Conservation (phyloP, 208 protist species). For the Acanthamoeba royreba region DNA sequence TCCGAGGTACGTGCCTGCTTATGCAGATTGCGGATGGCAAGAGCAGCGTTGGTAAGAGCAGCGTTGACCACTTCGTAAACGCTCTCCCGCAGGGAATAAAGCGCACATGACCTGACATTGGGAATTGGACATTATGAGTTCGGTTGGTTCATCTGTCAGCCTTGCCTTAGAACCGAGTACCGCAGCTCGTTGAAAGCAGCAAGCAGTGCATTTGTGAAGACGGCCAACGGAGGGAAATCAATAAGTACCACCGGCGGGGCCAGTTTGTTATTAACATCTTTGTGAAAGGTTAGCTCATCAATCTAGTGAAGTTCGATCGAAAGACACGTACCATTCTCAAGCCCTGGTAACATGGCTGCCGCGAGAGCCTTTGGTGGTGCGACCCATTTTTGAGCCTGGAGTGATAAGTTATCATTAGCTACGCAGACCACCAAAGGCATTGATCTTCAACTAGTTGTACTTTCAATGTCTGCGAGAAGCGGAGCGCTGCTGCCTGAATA, state of each 20-base stretch:
- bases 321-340: background rate
- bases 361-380: background rate
- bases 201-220: background rate
- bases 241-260: constrained; percentile 4
- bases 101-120: background rate
- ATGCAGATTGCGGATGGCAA: background rate
- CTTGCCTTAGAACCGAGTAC: background rate
- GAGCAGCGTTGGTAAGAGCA: background rate
- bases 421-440: no score
- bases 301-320: background rate
- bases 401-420: no score
- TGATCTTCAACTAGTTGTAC: no score
- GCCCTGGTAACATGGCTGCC: background rate
- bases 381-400: background rate
- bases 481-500: background rate
- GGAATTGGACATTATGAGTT: no score
- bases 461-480: background rate
- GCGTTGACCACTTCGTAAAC: background rate
- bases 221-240: constrained; percentile 42
- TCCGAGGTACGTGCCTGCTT: no score
- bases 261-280: background rate
- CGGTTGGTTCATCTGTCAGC: background rate
- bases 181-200: constrained; percentile 55
- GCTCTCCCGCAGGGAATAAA: background rate
- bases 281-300: no score